Conservation (phyloP, 1,139 yeast genomes). For the Nadsonia starkeyi-henricii region DNA sequence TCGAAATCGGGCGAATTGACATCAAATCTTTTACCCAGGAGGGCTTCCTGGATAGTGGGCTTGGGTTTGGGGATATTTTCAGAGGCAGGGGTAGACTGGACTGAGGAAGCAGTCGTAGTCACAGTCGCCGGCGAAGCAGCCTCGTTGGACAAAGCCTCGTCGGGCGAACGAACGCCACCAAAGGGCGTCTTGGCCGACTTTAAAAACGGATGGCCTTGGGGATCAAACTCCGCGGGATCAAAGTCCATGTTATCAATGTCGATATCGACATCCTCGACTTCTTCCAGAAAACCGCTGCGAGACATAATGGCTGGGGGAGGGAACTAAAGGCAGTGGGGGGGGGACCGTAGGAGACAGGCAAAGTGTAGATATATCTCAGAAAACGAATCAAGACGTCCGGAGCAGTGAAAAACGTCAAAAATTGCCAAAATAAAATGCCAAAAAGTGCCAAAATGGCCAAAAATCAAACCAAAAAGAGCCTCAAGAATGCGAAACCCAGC, state of each 20-base stretch:
- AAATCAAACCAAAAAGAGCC: too few relatives aligned
- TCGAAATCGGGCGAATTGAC: slow-evolving; percentile 5
- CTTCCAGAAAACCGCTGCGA: slow-evolving; percentile 41
- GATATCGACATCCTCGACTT: slow-evolving; percentile 54
- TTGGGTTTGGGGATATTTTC: slow-evolving; percentile 3
- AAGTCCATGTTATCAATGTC: slow-evolving; percentile 86
- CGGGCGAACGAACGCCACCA: slow-evolving; percentile 7
- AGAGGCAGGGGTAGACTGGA: slow-evolving; percentile 4
- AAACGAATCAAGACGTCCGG: too few relatives aligned
- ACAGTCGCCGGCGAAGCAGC: slow-evolving; percentile 6
- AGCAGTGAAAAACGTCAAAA: too few relatives aligned
- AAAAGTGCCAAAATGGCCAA: too few relatives aligned
- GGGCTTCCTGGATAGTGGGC: slow-evolving; percentile 3
- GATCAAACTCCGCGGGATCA: slow-evolving; percentile 87
- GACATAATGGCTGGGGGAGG: neutral
- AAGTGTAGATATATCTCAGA: too few relatives aligned
- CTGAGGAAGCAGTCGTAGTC: slow-evolving; percentile 5
- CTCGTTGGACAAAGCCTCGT: slow-evolving; percentile 6
- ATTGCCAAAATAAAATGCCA: too few relatives aligned
- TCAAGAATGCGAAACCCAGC: too few relatives aligned
- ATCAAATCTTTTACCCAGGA: slow-evolving; percentile 13
- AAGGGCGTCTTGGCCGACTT: slow-evolving; percentile 12
- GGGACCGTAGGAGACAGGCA: too few relatives aligned
- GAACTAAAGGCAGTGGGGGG: too few relatives aligned
- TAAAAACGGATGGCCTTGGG: slow-evolving; percentile 23